Evolutionary conservation across 768 basidiomycete genomes (phyloP).

Genomic region (Cystobasidium onofrii): DNA sequence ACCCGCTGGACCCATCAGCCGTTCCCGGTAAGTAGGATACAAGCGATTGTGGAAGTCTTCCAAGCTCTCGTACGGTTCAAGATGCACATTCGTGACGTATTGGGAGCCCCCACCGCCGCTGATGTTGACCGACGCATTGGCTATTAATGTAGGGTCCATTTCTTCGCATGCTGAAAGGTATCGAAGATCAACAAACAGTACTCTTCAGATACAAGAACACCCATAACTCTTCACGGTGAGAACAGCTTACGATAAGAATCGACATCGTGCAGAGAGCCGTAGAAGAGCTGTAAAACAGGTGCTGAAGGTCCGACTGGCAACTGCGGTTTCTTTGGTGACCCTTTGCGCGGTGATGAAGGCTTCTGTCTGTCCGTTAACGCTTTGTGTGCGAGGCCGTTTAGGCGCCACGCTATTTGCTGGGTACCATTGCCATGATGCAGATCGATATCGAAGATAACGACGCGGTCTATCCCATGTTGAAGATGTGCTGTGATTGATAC

Average conservation of each 20-base stretch:
- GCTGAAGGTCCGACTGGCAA: slow-evolving; percentile 48
- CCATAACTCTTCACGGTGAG: not conserved
- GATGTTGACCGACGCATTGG: slow-evolving; percentile 76
- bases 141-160: slow-evolving; percentile 65
- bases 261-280: slow-evolving; percentile 89
- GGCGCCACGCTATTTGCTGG: slow-evolving; percentile 79
- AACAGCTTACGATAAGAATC: slow-evolving; percentile 45
- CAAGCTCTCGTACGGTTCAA: slow-evolving; percentile 63
- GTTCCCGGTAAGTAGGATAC: slow-evolving; percentile 60
- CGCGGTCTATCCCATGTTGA: slow-evolving; percentile 63
- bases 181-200: not conserved
- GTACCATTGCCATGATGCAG: slow-evolving; percentile 80
- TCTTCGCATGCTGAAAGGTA: slow-evolving; percentile 52
- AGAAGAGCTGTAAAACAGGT: slow-evolving; percentile 57
- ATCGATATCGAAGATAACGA: slow-evolving; percentile 86
- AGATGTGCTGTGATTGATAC: slow-evolving; percentile 80
- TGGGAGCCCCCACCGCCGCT: slow-evolving; percentile 69
- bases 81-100: slow-evolving; percentile 75
- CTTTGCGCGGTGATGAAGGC: slow-evolving; percentile 31
- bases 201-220: not conserved
- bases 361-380: not conserved
- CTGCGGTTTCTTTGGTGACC: slow-evolving; percentile 35
- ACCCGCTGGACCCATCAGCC: slow-evolving; percentile 59
- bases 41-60: slow-evolving; percentile 66
- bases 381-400: slow-evolving; percentile 52